Base-by-base conservation (phyloP, 2,329 filamentous ascomycete genomes). In the Grosmannia huntii region DNA sequence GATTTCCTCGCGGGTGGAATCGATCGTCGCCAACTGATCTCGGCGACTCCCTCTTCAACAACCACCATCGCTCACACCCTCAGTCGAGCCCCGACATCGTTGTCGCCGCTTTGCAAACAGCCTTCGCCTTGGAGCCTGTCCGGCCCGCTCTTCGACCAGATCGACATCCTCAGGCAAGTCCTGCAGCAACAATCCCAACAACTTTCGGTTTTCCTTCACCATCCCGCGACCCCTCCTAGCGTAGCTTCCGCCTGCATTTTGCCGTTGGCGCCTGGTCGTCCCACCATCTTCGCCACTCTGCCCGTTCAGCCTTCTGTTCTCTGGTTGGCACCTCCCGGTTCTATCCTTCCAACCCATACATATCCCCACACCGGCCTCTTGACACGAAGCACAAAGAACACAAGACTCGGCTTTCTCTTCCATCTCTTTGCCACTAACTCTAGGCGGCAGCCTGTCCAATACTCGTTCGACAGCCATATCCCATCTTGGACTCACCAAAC, bases 21-120 rank as follows among this genome's bases (percentile, higher is more conserved):
- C 56, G 59, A 58, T 60, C 59, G 59, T 38, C 53, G 38, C 52
- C 48, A 28, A 53, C 59, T 53, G 56, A 60, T 56, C 56, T 48
- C 53, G 27, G 27, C 53, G 25, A 16, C n/a, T 48, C 41, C 38
- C 53, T 31, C 19, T 27, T 49, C 48, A 3, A 25, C 51, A 12
- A n/a, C 31, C 31, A n/a, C 33, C 4, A 9, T 11, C 21, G 41
- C 21, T 27, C 19, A 23, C 14, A 16, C 53, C n/a, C 31, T 41
- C 52, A 16, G 5, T 9, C 12, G 36, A 38, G 3, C 3, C 36
- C 14, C 12, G 36, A 2, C 49, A 27, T 25, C n/a, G 10, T 23
- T 21, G 12, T 25, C n/a, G 11, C 21, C n/a, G 23, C 46, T 5
- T 5, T 25, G 23, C n/a, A 5, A 21, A 14, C 46, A 23, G 19